phyloP scores from a whole-genome alignment of 768 basidiomycete species.

The Tylopilus sp. region DNA sequence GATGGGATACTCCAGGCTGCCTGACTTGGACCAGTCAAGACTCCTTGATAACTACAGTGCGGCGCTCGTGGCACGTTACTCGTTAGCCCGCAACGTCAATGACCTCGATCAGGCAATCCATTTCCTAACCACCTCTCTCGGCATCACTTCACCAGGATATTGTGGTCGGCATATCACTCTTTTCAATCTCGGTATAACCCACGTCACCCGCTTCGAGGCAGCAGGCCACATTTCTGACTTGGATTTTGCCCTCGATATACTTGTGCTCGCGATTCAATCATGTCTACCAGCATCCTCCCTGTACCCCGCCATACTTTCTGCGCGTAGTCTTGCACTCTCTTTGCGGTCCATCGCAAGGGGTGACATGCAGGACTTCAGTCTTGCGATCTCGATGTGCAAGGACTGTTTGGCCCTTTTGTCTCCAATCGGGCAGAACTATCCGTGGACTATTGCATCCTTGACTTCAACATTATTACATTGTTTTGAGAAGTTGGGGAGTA shows the following conservation, averaged over 20 bases:
- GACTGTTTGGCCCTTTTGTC: constrained; percentile 13
- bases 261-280: constrained; percentile 12
- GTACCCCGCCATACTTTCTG: constrained; percentile 5
- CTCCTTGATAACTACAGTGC: constrained; percentile 20
- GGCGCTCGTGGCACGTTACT: constrained; percentile 20
- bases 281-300: constrained; percentile 8
- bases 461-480: constrained; percentile 5
- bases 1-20: constrained; percentile 13
- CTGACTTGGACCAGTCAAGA: constrained; percentile 13
- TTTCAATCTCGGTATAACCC: constrained; percentile 5
- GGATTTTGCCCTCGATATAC: constrained; percentile 14
- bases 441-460: constrained; percentile 1
- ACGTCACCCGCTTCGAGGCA: constrained; percentile 9
- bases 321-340: constrained; percentile 11
- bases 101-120: constrained; percentile 26
- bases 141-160: constrained; percentile 12
- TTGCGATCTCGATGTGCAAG: constrained; percentile 14
- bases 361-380: constrained; percentile 11
- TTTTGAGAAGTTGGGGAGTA: constrained; percentile 4
- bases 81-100: constrained; percentile 3
- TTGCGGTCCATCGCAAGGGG: constrained; percentile 16
- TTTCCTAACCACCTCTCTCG: constrained; percentile 14
- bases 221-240: constrained; percentile 12
- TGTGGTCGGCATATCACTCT: constrained; percentile 11
- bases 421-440: neutral